Base-by-base conservation (phyloP, 2,329 filamentous ascomycete species). In the Paracamarosporium sp. region DNA sequence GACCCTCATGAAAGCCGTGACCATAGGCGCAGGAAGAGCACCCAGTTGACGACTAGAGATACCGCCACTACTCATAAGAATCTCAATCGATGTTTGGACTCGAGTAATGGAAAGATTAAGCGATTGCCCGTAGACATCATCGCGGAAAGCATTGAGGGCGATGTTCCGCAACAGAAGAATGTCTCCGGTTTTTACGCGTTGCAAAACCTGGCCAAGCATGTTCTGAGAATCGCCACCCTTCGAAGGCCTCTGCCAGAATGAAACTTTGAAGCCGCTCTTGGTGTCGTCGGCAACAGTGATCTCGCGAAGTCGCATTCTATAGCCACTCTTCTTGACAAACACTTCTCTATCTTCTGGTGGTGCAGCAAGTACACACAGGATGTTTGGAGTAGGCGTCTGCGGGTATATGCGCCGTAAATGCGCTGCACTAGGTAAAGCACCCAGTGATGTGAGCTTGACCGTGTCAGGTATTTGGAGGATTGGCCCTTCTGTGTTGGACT, bases 91-190 rank as follows among this genome's bases (percentile, higher is more conserved):
- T 4, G 92, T 81, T 45, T 71, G 71, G 24, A 92, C 83, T 64
- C 85, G 88, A 7, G 91, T 93, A 66, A 90, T 83, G 7, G 87
- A 86, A 61, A 85, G 85, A 27, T 90, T 86, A 60, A 97, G 78
- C 69, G 90, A 95, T 73, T 96, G 90, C 0, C 94, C 93, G 67
- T 95, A 93, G 0, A 97, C 93, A 66, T 85, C 88, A 45, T 87
- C 86, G 50, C 85, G 84, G 73, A 94, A 98, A 4, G 87, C 86
- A 51, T 87, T 86, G 50, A 98, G 80, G 0, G 90, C 92, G 6
- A 97, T 88, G 66, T 94, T 93, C 55, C 88, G 87, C 57, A 97
- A 72, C 13, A 97, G 81, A 5, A 98, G 81, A 1, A 97, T 85
- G 70, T 98, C 92, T 66, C 90, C 89, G 0, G 87, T 79, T 44